phyloP scores from a whole-genome alignment of 108 stramenopile species.

The Phaeodactylum tricornutum region DNA sequence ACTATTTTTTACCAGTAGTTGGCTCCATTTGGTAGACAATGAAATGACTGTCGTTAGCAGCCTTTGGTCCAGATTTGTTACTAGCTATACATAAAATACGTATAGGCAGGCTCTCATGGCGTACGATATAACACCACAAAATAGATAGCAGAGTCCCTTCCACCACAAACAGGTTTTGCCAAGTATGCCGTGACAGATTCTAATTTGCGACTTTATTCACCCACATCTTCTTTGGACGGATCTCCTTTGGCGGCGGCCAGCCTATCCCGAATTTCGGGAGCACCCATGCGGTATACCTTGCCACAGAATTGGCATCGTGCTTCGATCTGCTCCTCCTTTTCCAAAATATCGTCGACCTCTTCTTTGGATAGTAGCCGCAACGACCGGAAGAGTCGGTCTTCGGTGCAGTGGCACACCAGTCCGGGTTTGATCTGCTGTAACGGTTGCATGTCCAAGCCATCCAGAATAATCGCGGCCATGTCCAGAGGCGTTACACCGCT shows the following conservation, averaged over 20 bases:
- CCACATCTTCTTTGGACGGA: conserved; percentile 47
- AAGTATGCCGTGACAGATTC: too few species aligned
- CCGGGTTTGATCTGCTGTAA: conserved; percentile 53
- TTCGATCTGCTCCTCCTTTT: conserved; percentile 61
- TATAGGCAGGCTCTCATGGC: too few species aligned
- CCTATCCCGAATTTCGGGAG: conserved; percentile 50
- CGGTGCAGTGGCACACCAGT: conserved; percentile 54
- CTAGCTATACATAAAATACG: too few species aligned
- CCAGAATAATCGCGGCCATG: conserved; percentile 58
- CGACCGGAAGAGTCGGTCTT: conserved; percentile 61
- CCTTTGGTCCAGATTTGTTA: too few species aligned
- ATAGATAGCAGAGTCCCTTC: too few species aligned
- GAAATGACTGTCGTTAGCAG: too few species aligned
- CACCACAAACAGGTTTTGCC: too few species aligned
- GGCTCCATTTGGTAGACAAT: too few species aligned
- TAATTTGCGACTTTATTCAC: too few species aligned
- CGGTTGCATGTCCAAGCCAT: conserved; percentile 70
- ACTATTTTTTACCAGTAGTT: too few species aligned
- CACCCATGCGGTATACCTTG: conserved; percentile 59
- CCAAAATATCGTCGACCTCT: conserved; percentile 71
- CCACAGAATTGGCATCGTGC: conserved; percentile 84
- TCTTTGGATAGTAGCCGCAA: conserved; percentile 60
- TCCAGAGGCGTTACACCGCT: conserved; percentile 65
- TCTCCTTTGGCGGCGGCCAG: conserved; percentile 55
- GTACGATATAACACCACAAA: too few species aligned